Evolutionary conservation across 305 asterid species (phyloP).

Genomic region (Striga hermonthica): DNA sequence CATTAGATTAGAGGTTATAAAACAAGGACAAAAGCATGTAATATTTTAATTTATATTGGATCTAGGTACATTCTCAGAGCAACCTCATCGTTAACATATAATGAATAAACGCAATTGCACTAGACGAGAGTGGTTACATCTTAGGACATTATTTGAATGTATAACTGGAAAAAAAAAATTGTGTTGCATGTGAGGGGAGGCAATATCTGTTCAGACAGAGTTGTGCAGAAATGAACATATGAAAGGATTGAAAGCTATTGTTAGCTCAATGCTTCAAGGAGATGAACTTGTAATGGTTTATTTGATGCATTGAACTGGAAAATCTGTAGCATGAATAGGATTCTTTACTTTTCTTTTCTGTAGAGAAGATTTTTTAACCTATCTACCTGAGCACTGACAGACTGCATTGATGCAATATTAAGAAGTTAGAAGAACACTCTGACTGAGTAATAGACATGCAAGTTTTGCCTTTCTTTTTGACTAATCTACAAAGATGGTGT

Average conservation of each 20-base stretch:
- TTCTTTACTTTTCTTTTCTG: too few species aligned
- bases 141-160: not conserved
- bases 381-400: not conserved
- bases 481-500: constrained; percentile 13
- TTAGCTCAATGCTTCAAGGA: not conserved
- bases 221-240: not conserved
- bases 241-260: not conserved
- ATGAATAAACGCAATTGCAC: not conserved
- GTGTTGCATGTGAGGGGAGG: not conserved
- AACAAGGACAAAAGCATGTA: not conserved
- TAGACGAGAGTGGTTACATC: constrained; percentile 2
- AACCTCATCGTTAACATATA: not conserved
- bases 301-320: constrained; percentile 23
- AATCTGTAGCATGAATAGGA: not conserved
- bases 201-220: not conserved
- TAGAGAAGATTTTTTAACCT: not conserved
- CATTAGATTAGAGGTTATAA: not conserved
- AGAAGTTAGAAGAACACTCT: constrained; percentile 12
- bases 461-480: not conserved
- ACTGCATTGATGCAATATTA: not conserved
- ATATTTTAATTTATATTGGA: not conserved
- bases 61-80: not conserved
- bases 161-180: not conserved
- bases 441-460: not conserved
- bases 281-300: constrained; percentile 16